phyloP scores from a whole-genome alignment of 768 basidiomycete genomes.

The Hysterangium stoloniferum region DNA sequence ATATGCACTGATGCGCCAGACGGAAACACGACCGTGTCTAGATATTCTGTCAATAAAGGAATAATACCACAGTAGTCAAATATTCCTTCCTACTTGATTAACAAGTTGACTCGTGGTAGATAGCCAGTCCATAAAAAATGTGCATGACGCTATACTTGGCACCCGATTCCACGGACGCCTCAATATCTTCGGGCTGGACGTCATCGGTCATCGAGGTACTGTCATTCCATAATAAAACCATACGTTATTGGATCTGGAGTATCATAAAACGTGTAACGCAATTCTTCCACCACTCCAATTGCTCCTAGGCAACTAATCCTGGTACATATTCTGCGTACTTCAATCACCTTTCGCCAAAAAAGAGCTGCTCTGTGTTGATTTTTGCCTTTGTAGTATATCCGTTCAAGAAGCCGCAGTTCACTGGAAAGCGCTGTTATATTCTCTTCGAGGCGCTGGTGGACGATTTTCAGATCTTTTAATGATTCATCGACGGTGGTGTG shows the following conservation, averaged over 20 bases:
- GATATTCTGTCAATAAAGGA: slow-evolving; percentile 5
- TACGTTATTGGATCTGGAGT: slow-evolving; percentile 31
- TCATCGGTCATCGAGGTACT: not conserved
- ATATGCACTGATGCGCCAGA: slow-evolving; percentile 53
- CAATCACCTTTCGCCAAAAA: slow-evolving; percentile 61
- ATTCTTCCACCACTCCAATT: slow-evolving; percentile 24
- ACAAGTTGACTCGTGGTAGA: slow-evolving; percentile 31
- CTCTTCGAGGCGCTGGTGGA: slow-evolving; percentile 3
- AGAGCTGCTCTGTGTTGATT: slow-evolving; percentile 67
- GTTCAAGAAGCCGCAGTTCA: slow-evolving; percentile 54
- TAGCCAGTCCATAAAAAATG: slow-evolving; percentile 29
- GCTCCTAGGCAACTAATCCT: slow-evolving; percentile 27
- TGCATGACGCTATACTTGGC: slow-evolving; percentile 35
- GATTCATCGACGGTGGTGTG: slow-evolving; percentile 24
- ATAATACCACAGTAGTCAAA: not conserved
- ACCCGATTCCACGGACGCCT: slow-evolving; percentile 60
- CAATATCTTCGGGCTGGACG: slow-evolving; percentile 38
- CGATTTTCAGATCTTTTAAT: slow-evolving; percentile 20
- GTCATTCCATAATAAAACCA: not conserved
- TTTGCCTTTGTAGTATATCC: slow-evolving; percentile 71
- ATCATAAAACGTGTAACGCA: slow-evolving; percentile 49
- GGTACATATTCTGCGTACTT: slow-evolving; percentile 48
- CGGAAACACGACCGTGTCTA: slow-evolving; percentile 41
- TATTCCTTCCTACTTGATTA: slow-evolving; percentile 35
- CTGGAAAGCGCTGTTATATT: slow-evolving; percentile 28